Evolutionary conservation across 768 basidiomycete genomes (phyloP).

Genomic region (Rhodotorula diobovata): DNA sequence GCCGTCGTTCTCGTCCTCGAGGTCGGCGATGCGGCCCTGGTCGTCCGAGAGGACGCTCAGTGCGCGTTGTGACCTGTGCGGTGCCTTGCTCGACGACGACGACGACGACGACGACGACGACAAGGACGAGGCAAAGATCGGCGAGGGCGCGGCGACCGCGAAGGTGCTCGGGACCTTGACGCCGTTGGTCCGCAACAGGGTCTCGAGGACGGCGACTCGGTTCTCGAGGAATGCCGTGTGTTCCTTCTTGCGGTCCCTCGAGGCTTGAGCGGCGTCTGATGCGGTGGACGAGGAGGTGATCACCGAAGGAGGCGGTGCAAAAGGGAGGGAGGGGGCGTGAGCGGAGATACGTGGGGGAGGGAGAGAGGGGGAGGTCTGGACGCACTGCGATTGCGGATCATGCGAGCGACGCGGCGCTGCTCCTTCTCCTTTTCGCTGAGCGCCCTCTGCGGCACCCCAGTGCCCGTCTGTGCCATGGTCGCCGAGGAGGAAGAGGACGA

Average conservation of each 20-base stretch:
- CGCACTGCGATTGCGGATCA: slow-evolving; percentile 39
- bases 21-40: slow-evolving; percentile 15
- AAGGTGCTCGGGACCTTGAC: background rate
- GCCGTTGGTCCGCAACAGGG: background rate
- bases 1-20: slow-evolving; percentile 36
- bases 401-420: slow-evolving; percentile 22
- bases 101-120: background rate
- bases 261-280: slow-evolving; percentile 38
- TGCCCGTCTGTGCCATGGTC: background rate
- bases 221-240: slow-evolving; percentile 26
- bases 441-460: slow-evolving; percentile 1
- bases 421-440: slow-evolving; percentile 33
- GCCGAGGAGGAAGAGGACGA: background rate
- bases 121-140: background rate
- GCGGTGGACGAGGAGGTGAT: background rate
- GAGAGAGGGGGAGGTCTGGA: background rate
- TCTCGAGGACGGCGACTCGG: slow-evolving; percentile 27
- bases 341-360: background rate
- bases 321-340: background rate
- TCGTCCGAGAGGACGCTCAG: slow-evolving; percentile 1
- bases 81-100: background rate
- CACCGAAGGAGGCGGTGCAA: background rate
- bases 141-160: background rate
- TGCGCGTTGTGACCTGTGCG: slow-evolving; percentile 1
- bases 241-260: slow-evolving; percentile 38